Percentiles rank a stretch among this genome's conserved stretches.
Evolutionary conservation across 2,329 filamentous ascomycete genomes (phyloP).

Genomic region (Mollisiaceae sp.): DNA sequence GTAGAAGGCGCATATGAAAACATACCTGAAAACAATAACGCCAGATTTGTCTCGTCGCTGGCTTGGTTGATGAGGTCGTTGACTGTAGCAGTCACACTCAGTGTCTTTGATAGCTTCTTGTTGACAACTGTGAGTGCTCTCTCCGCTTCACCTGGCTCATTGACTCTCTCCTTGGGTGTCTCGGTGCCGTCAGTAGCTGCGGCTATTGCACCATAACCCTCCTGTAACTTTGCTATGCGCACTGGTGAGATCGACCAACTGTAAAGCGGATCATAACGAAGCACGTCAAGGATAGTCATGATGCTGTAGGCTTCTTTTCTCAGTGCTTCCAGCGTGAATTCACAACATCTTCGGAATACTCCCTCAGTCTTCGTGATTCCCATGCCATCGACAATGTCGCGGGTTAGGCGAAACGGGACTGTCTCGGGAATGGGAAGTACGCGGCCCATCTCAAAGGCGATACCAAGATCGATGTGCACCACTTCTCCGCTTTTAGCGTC

Average conservation of each 20-base stretch:
- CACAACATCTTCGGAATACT: conserved; percentile 96
- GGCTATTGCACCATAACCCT: conserved; percentile 55
- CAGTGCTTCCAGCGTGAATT: conserved; percentile 93
- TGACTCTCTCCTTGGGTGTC: conserved; percentile 48
- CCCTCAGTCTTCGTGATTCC: conserved; percentile 94
- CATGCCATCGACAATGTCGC: conserved; percentile 97
- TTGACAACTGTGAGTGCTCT: conserved; percentile 89
- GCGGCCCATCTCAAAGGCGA: conserved; percentile 95
- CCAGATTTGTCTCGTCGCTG: conserved; percentile 89
- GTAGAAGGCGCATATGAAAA: conserved; percentile 5
- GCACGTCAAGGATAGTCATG: conserved; percentile 96
- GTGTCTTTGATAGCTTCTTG: conserved; percentile 92
- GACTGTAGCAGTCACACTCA: conserved; percentile 94
- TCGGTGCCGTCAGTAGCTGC: conserved; percentile 39
- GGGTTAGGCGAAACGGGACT: conserved; percentile 91
- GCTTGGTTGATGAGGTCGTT: conserved; percentile 97
- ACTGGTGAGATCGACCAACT: conserved; percentile 88
- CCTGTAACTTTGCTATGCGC: conserved; percentile 67
- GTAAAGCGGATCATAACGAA: conserved; percentile 97
- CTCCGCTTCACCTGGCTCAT: conserved; percentile 81
- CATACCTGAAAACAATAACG: conserved; percentile 76
- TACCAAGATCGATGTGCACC: conserved; percentile 95
- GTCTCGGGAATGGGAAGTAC: conserved; percentile 95
- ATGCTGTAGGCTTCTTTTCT: conserved; percentile 96
- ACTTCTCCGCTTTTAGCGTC: conserved; percentile 90